A percentile compares a stretch with the other conserved stretches of the same genome.
Evolutionary conservation across 106 monocot genomes (phyloP).

Genomic region (Alisma plantagoaquatica): DNA sequence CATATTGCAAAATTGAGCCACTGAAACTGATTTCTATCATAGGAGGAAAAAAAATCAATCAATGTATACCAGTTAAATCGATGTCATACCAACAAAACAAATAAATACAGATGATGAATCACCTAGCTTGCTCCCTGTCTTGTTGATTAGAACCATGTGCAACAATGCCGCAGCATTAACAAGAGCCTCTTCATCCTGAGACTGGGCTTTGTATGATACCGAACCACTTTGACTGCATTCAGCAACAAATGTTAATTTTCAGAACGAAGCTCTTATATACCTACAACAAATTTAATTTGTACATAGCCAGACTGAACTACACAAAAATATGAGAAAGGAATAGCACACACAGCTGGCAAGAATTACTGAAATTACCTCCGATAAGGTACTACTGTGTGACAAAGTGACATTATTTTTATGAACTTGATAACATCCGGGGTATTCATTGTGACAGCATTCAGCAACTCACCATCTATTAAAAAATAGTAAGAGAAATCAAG

Average conservation of each 20-base stretch:
- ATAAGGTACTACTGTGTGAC: conserved; percentile 82
- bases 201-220: conserved; percentile 81
- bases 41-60: neutral
- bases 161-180: conserved; percentile 76
- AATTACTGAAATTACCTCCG: conserved; percentile 55
- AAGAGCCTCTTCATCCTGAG: conserved; percentile 97
- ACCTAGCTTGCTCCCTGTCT: conserved; percentile 57
- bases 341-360: too few relatives aligned
- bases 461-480: conserved; percentile 76
- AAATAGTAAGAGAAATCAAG: too few relatives aligned
- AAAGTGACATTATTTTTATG: conserved; percentile 84
- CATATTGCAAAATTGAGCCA: conserved; percentile 49
- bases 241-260: too few relatives aligned
- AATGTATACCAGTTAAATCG: too few relatives aligned
- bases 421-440: conserved; percentile 70
- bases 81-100: too few relatives aligned
- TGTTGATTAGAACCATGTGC: conserved; percentile 67
- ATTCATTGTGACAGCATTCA: conserved; percentile 54
- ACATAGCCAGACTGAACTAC: too few relatives aligned
- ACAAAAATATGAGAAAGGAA: too few relatives aligned
- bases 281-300: too few relatives aligned
- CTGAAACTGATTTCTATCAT: conserved; percentile 61
- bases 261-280: too few relatives aligned
- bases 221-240: conserved; percentile 43
- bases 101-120: too few relatives aligned